Evolutionary conservation across 139 green algal species (phyloP).

Genomic region (Pleodorina starrii): DNA sequence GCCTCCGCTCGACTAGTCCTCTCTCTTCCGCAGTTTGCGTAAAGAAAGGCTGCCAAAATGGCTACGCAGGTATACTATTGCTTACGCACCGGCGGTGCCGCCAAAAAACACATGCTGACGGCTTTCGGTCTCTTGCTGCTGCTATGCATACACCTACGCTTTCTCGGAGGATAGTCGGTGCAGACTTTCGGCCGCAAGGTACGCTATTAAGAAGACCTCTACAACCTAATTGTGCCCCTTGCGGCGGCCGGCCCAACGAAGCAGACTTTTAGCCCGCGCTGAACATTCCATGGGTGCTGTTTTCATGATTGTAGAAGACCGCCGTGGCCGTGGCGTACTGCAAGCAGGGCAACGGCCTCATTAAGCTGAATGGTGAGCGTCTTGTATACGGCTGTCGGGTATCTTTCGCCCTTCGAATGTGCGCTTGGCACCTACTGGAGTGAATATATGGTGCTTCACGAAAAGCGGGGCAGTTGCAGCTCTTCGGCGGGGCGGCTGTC

Average conservation of each 20-base stretch:
- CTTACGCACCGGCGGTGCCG: neutral
- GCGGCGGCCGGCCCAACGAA: neutral
- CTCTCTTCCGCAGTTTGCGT: conserved; percentile 32
- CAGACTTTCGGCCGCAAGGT: conserved; percentile 98
- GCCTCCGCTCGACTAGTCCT: too few species aligned
- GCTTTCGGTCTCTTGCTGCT: neutral
- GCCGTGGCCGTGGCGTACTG: conserved; percentile 96
- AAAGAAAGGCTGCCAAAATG: conserved; percentile 47
- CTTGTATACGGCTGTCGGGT: conserved; percentile 3
- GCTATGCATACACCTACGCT: neutral
- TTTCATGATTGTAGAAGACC: conserved; percentile 89
- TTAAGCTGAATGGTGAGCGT: conserved; percentile 96
- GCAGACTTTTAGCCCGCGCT: neutral
- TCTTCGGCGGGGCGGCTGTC: neutral
- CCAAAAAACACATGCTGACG: conserved; percentile 41
- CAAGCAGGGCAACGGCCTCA: conserved; percentile 93
- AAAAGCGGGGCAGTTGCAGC: neutral
- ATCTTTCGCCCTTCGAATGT: neutral
- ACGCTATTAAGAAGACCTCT: neutral
- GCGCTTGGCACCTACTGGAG: too few species aligned
- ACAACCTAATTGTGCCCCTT: neutral
- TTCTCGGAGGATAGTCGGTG: conserved; percentile 82
- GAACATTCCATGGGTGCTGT: neutral
- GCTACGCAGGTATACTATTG: conserved; percentile 34
- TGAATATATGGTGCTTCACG: too few species aligned